A percentile compares a stretch with the other conserved stretches of the same genome.
These are phyloP conservation scores for Glebionis coronaria DNA, from an alignment of 129 eudicot genomes.

Conservation along the genomic window DNA sequence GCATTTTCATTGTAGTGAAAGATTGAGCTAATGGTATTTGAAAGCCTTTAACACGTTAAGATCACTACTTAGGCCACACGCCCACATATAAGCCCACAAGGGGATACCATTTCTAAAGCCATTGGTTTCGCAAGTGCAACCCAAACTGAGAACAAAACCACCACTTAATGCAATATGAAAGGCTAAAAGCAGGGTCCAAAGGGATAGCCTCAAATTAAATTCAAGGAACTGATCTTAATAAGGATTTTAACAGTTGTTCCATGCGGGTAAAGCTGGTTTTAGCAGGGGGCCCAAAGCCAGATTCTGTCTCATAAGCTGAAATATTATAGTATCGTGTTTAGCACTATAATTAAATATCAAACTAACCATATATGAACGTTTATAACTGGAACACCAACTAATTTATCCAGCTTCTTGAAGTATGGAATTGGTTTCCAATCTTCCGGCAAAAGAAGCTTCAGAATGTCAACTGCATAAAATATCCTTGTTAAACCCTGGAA, in stretches of 20 bases:
- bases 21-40: slow-evolving; percentile 1
- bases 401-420: slow-evolving; percentile 85
- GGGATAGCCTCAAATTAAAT: background rate
- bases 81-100: too few relatives aligned
- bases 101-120: too few relatives aligned
- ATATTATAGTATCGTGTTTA: slow-evolving; percentile 1
- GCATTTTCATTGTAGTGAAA: background rate
- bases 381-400: slow-evolving; percentile 99
- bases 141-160: background rate
- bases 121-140: too few relatives aligned
- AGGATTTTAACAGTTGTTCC: background rate
- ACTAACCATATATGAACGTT: slow-evolving; percentile 98
- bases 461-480: slow-evolving; percentile 72
- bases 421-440: slow-evolving; percentile 93
- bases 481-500: background rate
- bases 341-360: slow-evolving; percentile 12
- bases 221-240: too few relatives aligned
- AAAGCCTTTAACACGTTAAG: background rate
- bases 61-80: too few relatives aligned
- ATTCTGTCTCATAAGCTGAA: slow-evolving; percentile 1
- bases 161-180: background rate
- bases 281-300: background rate
- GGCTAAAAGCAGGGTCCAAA: background rate
- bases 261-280: background rate
- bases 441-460: slow-evolving; percentile 94